Evolutionary conservation across 1,139 yeast species (phyloP), one percentile per base, ranked within the genome.

Genomic region (Williopsis jadinii): DNA sequence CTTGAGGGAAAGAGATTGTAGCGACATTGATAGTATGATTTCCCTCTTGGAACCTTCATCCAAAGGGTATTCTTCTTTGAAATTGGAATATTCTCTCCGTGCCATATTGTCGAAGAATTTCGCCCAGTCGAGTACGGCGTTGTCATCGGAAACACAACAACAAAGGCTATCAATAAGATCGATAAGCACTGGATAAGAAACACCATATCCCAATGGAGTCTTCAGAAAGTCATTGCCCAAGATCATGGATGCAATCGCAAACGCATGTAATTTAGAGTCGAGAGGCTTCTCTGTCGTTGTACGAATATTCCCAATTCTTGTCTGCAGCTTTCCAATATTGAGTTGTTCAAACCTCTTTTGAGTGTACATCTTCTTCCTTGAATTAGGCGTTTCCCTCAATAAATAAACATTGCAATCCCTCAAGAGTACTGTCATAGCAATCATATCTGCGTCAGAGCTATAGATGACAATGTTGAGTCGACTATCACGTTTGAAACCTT

Each of bases 401-500:
- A 19, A 19, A 19, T 19, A 19, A 19, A 19, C 2, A 50, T 35
- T 3, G 11, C 15, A 2, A 47, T 33, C 0, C 28, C 30, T n/a
- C 5, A 28, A 28, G 30, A 28, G 30, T 43, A 87, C 69, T 5
- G 94, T 90, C 63, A 87, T 68, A 71, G 85, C 80, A 54, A 87
- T 86, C 52, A 87, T 67, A 64, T 87, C 96, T 6, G 95, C 96
- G 66, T 87, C 96, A 49, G 84, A 69, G 28, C 95, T 95, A 59
- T 84, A 87, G 42, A 87, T 78, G 53, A 84, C 73, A 55, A 82
- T 0, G 77, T 74, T 51, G 76, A 81, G 12, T 77, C 68, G 41
- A 85, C 72, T 28, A 13, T 63, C 77, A 77, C 28, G 77, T 64
- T 54, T 6, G 11, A 14, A 13, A 11, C 10, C 12, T 29, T 92